Base-by-base conservation (phyloP, 2,329 filamentous ascomycete genomes). In the Cercospora zeina region DNA sequence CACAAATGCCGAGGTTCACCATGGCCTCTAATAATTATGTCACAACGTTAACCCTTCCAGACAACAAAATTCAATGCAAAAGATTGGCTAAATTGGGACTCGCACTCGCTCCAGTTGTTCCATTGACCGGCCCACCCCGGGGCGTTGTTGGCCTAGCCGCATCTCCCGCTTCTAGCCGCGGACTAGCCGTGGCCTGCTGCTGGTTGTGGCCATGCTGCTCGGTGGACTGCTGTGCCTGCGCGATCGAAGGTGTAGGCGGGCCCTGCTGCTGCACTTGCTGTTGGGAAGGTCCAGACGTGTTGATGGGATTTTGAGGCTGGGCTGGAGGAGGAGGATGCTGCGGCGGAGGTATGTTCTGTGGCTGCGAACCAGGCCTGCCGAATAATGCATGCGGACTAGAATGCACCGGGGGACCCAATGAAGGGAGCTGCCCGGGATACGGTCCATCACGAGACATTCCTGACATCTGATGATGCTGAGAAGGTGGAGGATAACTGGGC, bases 1-100 rank as follows among this genome's bases (percentile, higher is more conserved):
- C 47, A 51, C 24, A 51, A 51, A 51, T 51, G 24, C 24, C 47
- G 47, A 51, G 47, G 47, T 51, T 21, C 24, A 51, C 47, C 47
- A 33, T 51, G n/a, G 47, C 47, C 47, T 51, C 47, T 13, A 51
- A 30, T 19, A 16, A 51, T 5, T 9, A 4, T 51, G n/a, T 27
- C 47, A 30, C 47, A 50, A 51, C 30, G 19, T 51, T 21, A 16
- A 51, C n/a, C 30, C 24, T 21, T 30, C 14, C 9, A 31, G n/a
- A n/a, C 27, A 16, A n/a, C 19, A 58, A 21, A 36, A n/a, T n/a
- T 51, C 45, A 80, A 70, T 79, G 77, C 64, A 82, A 69, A 62
- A 82, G 66, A 67, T 82, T 81, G 59, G 76, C 75, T 69, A 82
- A 70, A 62, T 76, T 80, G 13, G 80, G 80, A 64, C 78, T 81